Conservation (phyloP, 1,139 yeast species). For the Scheffersomyces cryptocercus region DNA sequence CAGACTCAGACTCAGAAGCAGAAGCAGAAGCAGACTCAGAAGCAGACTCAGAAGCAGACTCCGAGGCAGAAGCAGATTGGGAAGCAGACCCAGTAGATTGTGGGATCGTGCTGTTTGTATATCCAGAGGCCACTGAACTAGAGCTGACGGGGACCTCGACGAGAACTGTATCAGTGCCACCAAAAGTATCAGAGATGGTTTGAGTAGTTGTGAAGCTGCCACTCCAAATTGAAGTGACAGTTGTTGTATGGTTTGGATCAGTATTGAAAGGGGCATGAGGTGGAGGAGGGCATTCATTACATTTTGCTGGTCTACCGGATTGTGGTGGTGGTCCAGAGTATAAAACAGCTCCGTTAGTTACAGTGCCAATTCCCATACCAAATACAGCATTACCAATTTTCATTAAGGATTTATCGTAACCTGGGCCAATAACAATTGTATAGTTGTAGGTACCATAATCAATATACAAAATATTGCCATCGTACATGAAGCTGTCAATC, state of each 20-base stretch:
- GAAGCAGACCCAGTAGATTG: no score
- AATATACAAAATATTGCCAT: conserved; percentile 1
- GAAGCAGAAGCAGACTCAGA: no score
- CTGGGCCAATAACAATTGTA: conserved; percentile 1
- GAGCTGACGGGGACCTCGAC: conserved; percentile 1
- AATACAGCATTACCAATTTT: conserved; percentile 1
- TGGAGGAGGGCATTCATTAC: conserved; percentile 1
- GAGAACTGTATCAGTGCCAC: conserved; percentile 3
- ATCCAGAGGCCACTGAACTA: no score
- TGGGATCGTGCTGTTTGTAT: no score
- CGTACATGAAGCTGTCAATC: conserved; percentile 3
- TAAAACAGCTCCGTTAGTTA: neutral
- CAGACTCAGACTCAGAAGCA: no score
- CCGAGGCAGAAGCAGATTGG: no score
- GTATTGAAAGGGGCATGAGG: conserved; percentile 1
- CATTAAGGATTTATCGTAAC: neutral
- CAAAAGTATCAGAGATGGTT: conserved; percentile 3
- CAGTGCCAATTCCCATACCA: conserved; percentile 1
- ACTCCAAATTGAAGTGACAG: conserved; percentile 4
- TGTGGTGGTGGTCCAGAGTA: conserved; percentile 2
- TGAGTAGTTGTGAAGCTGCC: conserved; percentile 4
- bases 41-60: no score
- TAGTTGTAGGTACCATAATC: neutral
- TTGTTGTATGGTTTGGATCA: neutral
- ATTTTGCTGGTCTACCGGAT: conserved; percentile 1